phyloP scores from a whole-genome alignment of 345 rosid genomes.

The Camelina sativa region DNA sequence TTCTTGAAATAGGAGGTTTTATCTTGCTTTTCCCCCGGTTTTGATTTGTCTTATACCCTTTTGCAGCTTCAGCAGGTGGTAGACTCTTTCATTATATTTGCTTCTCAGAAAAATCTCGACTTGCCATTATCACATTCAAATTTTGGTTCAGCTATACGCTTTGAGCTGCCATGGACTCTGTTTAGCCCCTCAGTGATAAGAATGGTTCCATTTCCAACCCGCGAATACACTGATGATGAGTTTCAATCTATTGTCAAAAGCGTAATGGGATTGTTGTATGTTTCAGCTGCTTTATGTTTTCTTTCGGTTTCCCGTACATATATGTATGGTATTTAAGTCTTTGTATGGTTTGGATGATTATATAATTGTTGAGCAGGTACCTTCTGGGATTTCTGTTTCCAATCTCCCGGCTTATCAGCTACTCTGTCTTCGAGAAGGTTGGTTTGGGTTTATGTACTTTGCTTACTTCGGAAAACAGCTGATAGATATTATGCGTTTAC shows the following conservation, averaged over 20 bases:
- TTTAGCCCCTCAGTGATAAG: no score
- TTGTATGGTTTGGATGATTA: constrained; percentile 48
- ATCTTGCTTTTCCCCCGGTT: not conserved
- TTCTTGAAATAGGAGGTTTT: constrained; percentile 4
- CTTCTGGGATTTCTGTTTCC: constrained; percentile 96
- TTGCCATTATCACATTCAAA: no score
- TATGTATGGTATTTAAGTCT: no score
- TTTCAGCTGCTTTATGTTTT: no score
- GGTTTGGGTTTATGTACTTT: constrained; percentile 29
- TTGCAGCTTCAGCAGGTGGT: constrained; percentile 96
- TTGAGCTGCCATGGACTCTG: no score
- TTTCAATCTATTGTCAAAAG: no score
- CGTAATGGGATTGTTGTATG: constrained; percentile 24
- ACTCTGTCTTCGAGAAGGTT: constrained; percentile 95
- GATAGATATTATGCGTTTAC: constrained; percentile 20
- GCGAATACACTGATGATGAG: no score
- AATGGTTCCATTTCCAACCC: no score
- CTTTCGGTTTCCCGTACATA: no score
- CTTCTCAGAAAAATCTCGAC: constrained; percentile 60
- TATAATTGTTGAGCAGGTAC: constrained; percentile 63
- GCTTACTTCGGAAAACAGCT: constrained; percentile 16
- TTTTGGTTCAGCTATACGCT: no score
- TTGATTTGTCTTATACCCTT: constrained; percentile 40
- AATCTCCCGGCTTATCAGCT: constrained; percentile 92
- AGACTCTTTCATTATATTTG: constrained; percentile 91